These are phyloP conservation scores for Ettlia oleoabundans DNA, from an alignment of 139 green algal species.

Conservation along the genomic window DNA sequence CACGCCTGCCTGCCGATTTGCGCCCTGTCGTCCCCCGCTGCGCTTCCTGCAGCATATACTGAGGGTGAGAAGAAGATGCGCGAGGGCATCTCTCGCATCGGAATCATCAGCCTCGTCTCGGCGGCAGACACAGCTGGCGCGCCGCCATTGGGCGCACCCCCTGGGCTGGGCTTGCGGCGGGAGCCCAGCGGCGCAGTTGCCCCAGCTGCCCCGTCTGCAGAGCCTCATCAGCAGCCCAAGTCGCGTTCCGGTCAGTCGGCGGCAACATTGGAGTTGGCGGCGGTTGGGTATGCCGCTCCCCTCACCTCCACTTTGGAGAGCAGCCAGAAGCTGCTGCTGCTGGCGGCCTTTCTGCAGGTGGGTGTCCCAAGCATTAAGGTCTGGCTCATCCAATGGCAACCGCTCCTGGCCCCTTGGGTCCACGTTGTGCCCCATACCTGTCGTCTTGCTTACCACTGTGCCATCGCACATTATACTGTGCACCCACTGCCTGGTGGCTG, in stretches of 20 bases:
- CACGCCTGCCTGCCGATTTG: neutral
- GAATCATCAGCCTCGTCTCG: slow-evolving; percentile 63
- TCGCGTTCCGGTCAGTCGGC: slow-evolving; percentile 41
- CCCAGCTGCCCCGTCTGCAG: neutral
- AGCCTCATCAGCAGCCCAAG: neutral
- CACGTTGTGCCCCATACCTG: too few relatives aligned
- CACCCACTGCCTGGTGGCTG: neutral
- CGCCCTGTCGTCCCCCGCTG: neutral
- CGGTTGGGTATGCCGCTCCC: slow-evolving; percentile 11
- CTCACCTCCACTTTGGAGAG: slow-evolving; percentile 20
- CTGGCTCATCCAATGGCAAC: too few relatives aligned
- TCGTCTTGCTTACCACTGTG: too few relatives aligned
- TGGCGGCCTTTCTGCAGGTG: slow-evolving; percentile 61
- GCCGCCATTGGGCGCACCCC: neutral
- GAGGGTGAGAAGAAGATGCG: slow-evolving; percentile 39
- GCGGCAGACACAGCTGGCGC: slow-evolving; percentile 4
- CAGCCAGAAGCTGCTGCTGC: slow-evolving; percentile 64
- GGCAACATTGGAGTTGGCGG: slow-evolving; percentile 59
- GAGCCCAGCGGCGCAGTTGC: neutral
- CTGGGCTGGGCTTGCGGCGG: slow-evolving; percentile 20
- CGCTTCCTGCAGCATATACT: slow-evolving; percentile 10
- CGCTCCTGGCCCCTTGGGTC: too few relatives aligned
- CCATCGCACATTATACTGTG: too few relatives aligned
- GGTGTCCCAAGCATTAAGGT: too few relatives aligned
- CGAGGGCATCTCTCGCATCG: slow-evolving; percentile 61